Percentiles rank a stretch among this genome's conserved stretches.
phyloP scores from a whole-genome alignment of 2,329 filamentous ascomycete genomes.

The Penicillium italicum region DNA sequence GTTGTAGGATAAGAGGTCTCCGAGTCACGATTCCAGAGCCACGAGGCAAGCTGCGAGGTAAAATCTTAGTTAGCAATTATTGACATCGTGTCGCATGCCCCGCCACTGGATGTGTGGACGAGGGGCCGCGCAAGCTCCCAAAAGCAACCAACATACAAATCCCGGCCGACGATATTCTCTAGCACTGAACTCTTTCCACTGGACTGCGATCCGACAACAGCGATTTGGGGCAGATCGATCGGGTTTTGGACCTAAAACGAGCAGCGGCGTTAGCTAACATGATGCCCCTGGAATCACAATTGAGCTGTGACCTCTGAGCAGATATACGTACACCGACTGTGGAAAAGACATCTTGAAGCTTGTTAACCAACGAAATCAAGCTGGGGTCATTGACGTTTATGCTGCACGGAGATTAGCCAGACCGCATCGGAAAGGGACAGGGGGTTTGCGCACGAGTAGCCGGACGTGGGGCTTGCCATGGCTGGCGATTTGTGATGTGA shows the following conservation, averaged over 20 bases:
- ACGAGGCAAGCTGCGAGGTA: conserved; percentile 73
- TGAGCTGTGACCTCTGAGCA: background rate
- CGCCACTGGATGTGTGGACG: conserved; percentile 11
- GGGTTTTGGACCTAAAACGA: conserved; percentile 80
- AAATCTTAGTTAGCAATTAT: conserved; percentile 27
- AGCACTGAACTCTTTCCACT: conserved; percentile 99
- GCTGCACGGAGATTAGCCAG: conserved; percentile 42
- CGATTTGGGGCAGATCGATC: conserved; percentile 97
- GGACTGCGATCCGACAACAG: conserved; percentile 95
- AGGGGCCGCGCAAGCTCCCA: background rate
- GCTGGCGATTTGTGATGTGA: conserved; percentile 28
- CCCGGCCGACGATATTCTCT: conserved; percentile 97
- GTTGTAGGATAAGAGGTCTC: conserved; percentile 91
- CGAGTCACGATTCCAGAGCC: conserved; percentile 96
- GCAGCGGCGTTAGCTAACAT: conserved; percentile 27
- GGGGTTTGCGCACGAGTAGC: conserved; percentile 44
- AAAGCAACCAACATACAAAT: conserved; percentile 69
- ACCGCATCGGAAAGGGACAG: conserved; percentile 26
- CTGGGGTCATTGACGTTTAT: conserved; percentile 70
- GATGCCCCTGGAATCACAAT: conserved; percentile 7
- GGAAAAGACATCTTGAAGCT: conserved; percentile 98
- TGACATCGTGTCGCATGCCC: conserved; percentile 16
- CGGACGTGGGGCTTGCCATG: conserved; percentile 44
- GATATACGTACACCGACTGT: conserved; percentile 74
- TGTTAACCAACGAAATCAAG: conserved; percentile 85